Conservation (phyloP, 495 filamentous ascomycete genomes). For the Penicillium macrosclerotiorum region DNA sequence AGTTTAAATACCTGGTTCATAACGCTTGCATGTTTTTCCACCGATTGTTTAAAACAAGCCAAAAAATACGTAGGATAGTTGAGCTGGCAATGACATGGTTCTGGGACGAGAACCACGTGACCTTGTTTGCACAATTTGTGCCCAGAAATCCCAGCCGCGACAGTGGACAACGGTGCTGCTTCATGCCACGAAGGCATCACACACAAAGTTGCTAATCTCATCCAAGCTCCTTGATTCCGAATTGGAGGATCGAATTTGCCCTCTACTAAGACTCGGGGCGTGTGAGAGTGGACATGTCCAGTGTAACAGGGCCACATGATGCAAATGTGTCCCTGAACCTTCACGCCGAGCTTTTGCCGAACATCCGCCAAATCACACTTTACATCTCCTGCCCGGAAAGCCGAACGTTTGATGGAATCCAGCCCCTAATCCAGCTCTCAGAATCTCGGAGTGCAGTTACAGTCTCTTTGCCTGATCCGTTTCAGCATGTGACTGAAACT, state of each 20-base stretch:
- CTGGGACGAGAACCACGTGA: not conserved
- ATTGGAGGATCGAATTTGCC: not conserved
- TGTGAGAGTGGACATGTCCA: conserved; percentile 1
- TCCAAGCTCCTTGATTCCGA: not conserved
- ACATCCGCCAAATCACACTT: conserved; percentile 81
- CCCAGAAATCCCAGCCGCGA: too few species aligned
- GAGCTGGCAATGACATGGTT: not conserved
- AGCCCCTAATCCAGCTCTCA: conserved; percentile 34
- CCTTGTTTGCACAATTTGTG: not conserved
- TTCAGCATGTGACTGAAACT: conserved; percentile 39
- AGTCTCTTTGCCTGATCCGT: conserved; percentile 45
- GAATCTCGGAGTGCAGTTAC: conserved; percentile 41
- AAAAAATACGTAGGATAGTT: not conserved
- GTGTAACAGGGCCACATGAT: not conserved
- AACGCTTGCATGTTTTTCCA: too few species aligned
- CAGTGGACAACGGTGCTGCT: too few species aligned
- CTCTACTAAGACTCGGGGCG: not conserved
- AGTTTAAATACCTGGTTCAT: too few species aligned
- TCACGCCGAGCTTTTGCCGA: conserved; percentile 83
- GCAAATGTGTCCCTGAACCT: conserved; percentile 42
- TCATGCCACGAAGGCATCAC: too few species aligned
- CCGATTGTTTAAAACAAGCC: too few species aligned
- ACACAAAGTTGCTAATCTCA: too few species aligned
- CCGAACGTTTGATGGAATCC: conserved; percentile 29
- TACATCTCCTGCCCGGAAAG: conserved; percentile 62